These are phyloP conservation scores for Stylonectria norvegica DNA, from an alignment of 2,329 filamentous ascomycete genomes.

Conservation along the genomic window DNA sequence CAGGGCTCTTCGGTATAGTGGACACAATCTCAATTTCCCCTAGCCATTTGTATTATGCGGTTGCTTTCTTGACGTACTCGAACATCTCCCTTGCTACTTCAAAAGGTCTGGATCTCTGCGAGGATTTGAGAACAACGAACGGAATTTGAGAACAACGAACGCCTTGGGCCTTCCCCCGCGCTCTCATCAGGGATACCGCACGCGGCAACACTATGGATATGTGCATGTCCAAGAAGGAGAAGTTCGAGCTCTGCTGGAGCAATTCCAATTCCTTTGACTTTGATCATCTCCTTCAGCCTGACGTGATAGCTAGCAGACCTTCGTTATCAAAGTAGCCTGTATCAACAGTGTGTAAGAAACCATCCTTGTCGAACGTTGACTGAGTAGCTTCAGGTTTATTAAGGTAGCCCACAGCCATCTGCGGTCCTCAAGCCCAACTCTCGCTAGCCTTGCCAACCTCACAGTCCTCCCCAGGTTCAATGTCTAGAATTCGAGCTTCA, in stretches of 20 bases:
- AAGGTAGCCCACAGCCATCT: conserved; percentile 49
- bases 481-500: conserved; percentile 55
- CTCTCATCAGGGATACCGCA: conserved; percentile 52
- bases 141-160: conserved; percentile 46
- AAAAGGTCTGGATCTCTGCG: conserved; percentile 29
- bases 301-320: conserved; percentile 57
- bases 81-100: conserved; percentile 20
- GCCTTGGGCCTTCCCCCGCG: conserved; percentile 56
- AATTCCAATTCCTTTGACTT: conserved; percentile 61
- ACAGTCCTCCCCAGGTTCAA: conserved; percentile 50
- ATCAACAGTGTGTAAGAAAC: conserved; percentile 58
- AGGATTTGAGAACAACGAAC: conserved; percentile 37
- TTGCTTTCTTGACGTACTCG: conserved; percentile 49
- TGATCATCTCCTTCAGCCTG: conserved; percentile 66
- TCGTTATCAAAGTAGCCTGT: conserved; percentile 53
- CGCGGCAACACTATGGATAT: conserved; percentile 56
- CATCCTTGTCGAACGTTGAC: conserved; percentile 52
- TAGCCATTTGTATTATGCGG: conserved; percentile 55
- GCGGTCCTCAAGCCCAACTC: conserved; percentile 45
- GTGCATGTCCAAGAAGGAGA: conserved; percentile 53
- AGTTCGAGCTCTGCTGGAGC: conserved; percentile 64
- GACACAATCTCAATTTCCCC: conserved; percentile 49
- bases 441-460: conserved; percentile 50
- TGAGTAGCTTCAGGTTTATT: conserved; percentile 40
- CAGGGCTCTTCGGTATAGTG: conserved; percentile 58